Conservation (phyloP, 2,329 filamentous ascomycete genomes). For the Cordyceps farinosa region DNA sequence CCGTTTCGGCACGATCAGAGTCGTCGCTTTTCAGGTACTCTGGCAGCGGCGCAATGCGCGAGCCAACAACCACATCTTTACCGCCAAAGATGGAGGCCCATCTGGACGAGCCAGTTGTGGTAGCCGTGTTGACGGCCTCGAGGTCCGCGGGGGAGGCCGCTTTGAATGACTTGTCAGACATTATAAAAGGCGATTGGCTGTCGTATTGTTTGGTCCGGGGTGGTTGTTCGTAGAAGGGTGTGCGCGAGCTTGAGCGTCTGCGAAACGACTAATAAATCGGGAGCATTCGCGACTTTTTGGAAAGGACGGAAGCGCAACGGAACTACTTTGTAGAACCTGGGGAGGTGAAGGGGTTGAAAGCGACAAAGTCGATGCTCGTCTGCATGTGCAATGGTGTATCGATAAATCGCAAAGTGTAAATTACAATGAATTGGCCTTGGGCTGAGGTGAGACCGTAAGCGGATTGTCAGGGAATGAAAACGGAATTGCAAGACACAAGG, state of each 20-base stretch:
- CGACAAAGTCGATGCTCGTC: not conserved
- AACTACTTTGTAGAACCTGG: not conserved
- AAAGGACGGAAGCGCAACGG: not conserved
- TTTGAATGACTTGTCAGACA: conserved; percentile 18
- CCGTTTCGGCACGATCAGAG: conserved; percentile 43
- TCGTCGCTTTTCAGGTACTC: conserved; percentile 39
- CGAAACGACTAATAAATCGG: not conserved
- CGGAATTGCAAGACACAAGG: conserved; percentile 10
- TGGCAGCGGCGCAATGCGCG: conserved; percentile 48
- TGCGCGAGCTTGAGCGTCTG: not conserved
- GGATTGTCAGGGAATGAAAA: conserved; percentile 9
- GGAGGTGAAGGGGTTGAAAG: not conserved
- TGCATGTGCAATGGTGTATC: not conserved
- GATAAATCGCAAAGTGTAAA: not conserved
- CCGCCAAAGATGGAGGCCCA: conserved; percentile 39
- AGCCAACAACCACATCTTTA: conserved; percentile 42
- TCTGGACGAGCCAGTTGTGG: conserved; percentile 25
- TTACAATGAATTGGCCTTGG: too few relatives aligned
- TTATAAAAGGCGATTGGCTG: conserved; percentile 15
- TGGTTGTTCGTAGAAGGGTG: not conserved
- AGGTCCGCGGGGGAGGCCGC: conserved; percentile 16
- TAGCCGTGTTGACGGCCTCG: conserved; percentile 14
- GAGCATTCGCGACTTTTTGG: conserved; percentile 6
- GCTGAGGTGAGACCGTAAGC: conserved; percentile 4
- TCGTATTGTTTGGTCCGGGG: conserved; percentile 23